phyloP scores from a whole-genome alignment of 495 filamentous ascomycete genomes.

The Penicillium manginii region DNA sequence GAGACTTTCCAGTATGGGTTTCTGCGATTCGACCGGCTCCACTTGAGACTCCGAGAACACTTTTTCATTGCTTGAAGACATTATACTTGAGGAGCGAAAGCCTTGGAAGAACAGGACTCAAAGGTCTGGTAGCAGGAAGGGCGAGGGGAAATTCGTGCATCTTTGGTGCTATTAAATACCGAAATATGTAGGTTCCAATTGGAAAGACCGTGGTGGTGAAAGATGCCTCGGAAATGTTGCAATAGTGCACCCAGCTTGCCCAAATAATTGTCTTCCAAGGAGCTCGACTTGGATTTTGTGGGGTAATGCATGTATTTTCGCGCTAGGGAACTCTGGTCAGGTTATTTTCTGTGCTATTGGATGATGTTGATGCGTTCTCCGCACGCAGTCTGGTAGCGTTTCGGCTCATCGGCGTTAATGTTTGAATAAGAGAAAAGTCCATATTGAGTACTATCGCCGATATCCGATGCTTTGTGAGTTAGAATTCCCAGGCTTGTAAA shows the following conservation, averaged over 20 bases:
- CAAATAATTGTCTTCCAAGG: not conserved
- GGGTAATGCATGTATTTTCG: conserved; percentile 4
- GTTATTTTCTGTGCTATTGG: not conserved
- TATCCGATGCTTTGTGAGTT: not conserved
- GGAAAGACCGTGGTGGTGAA: conserved; percentile 11
- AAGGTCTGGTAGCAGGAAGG: too few species aligned
- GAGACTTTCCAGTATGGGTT: conserved; percentile 5
- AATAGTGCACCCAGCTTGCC: not conserved
- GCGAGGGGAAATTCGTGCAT: not conserved
- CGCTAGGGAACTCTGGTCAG: not conserved
- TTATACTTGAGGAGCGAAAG: not conserved
- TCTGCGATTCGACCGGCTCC: conserved; percentile 9
- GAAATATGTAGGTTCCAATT: not conserved
- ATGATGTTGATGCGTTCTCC: not conserved
- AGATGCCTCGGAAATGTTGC: conserved; percentile 13
- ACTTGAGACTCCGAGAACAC: conserved; percentile 4
- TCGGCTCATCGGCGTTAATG: conserved; percentile 14
- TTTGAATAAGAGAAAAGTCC: not conserved
- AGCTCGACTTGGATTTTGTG: conserved; percentile 4
- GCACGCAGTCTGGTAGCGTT: not conserved
- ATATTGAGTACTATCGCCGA: conserved; percentile 7
- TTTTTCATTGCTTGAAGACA: conserved; percentile 5
- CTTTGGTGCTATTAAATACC: not conserved
- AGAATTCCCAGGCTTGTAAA: too few species aligned
- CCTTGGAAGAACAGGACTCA: too few species aligned